phyloP scores from a whole-genome alignment of 1,284 basidiomycete genomes.

The Cutaneotrichosporon arboriforme region DNA sequence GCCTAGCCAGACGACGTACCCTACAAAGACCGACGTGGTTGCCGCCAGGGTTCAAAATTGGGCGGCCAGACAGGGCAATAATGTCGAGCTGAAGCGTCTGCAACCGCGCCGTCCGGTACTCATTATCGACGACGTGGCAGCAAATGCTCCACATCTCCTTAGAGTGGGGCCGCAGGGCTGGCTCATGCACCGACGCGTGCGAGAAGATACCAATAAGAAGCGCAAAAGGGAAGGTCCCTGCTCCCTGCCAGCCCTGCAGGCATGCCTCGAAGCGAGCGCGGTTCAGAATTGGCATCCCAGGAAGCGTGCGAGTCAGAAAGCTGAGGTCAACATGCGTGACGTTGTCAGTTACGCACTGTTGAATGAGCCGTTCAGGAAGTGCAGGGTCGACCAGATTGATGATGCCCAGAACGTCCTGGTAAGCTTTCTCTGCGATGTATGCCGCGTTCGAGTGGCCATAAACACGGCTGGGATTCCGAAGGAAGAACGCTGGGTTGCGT shows the following conservation, averaged over 20 bases:
- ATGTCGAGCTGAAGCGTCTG: constrained; percentile 25
- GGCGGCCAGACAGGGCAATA: constrained; percentile 22
- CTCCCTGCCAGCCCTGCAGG: constrained; percentile 14
- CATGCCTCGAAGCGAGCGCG: constrained; percentile 19
- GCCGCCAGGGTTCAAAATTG: constrained; percentile 20
- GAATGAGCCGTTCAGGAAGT: constrained; percentile 15
- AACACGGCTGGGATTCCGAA: constrained; percentile 19
- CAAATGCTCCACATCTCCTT: constrained; percentile 17
- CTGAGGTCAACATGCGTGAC: constrained; percentile 8
- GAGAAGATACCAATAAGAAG: constrained; percentile 23
- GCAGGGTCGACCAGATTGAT: constrained; percentile 5
- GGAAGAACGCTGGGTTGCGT: constrained; percentile 19
- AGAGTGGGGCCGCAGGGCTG: constrained; percentile 2
- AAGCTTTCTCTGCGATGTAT: constrained; percentile 15
- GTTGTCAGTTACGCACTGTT: constrained; percentile 10
- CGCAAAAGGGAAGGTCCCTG: constrained; percentile 19
- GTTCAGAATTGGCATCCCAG: constrained; percentile 27
- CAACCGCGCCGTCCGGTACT: constrained; percentile 21
- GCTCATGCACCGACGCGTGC: constrained; percentile 20
- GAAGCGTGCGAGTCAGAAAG: constrained; percentile 19
- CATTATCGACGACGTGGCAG: constrained; percentile 23
- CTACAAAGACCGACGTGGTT: constrained; percentile 22
- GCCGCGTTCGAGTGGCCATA: constrained; percentile 18
- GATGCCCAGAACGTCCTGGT: constrained; percentile 8
- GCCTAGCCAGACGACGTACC: constrained; percentile 1